Evolutionary conservation across 2,329 filamentous ascomycete species (phyloP), one percentile per base, ranked within the genome.

Genomic region (Fusarium piperis): DNA sequence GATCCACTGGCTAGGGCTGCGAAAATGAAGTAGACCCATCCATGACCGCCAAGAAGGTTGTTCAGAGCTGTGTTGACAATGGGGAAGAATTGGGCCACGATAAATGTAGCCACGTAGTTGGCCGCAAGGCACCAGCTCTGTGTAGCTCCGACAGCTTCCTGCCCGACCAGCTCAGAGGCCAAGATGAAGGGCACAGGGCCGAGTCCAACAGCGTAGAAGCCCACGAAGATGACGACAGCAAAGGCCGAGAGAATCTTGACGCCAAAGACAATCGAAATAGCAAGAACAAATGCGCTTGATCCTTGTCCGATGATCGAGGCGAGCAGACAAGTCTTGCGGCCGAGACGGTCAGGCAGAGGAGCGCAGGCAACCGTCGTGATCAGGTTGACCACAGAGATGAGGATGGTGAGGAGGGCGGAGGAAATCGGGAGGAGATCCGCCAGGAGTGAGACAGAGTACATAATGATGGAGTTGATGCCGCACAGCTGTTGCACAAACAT

Each of bases 141-240:
- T 1, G 94, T 93, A 0, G 95, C 94, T 2, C 95, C 95, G 0
- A 98, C 94, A 0, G 95, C 96, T 79, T 97, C 94, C 13, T 94
- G 91, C 0, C 91, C 93, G 1, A 98, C 96, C 3, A 98, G 88
- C 81, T 98, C 96, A 2, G 93, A 95, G 0, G 95, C 92, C 52
- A 99, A 87, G 73, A 98, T 97, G 81, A 98, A 99, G 0, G 96
- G 96, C 1, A 99, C 94, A 0, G 96, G 96, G 0, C 96, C 96
- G 0, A 99, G 87, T 0, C 96, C 96, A 15, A 97, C 88, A 0
- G 93, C 96, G 75, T 98, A 99, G 77, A 93, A 94, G 6, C 90
- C 92, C 3, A 98, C 96, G 77, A 98, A 99, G 28, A 92, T 83
- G 12, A 98, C 85, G 0, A 97, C 94, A 0, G 94, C 90, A 0